phyloP scores from a whole-genome alignment of 2,329 filamentous ascomycete species.

The Talaromyces sp. region DNA sequence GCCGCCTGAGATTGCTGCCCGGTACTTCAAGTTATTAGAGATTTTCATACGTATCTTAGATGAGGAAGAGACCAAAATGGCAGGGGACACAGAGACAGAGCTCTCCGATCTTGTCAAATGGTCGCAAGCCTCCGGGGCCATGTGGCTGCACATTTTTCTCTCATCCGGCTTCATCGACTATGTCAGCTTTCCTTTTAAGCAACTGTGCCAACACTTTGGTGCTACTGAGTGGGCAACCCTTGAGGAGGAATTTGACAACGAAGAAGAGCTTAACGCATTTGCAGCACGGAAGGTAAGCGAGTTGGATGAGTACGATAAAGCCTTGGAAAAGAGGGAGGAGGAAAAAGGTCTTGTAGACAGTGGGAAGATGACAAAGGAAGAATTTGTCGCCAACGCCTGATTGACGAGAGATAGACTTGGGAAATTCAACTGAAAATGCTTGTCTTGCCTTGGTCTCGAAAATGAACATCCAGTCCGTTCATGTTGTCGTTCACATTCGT shows the following conservation, averaged over 20 bases:
- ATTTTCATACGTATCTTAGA: background rate
- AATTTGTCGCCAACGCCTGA: background rate
- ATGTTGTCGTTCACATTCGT: too few relatives aligned
- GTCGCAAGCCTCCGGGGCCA: constrained; percentile 28
- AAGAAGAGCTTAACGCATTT: background rate
- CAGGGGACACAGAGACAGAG: background rate
- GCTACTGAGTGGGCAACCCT: background rate
- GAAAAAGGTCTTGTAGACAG: background rate
- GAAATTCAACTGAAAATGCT: too few relatives aligned
- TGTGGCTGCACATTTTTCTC: constrained; percentile 33
- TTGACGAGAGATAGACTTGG: too few relatives aligned
- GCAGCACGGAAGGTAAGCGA: background rate
- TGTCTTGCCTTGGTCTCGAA: too few relatives aligned
- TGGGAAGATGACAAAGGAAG: background rate
- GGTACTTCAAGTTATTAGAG: constrained; percentile 3
- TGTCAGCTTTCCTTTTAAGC: constrained; percentile 23
- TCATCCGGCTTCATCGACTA: constrained; percentile 27
- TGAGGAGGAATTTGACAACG: background rate
- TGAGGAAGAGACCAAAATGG: background rate
- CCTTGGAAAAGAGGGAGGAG: background rate
- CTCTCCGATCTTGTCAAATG: constrained; percentile 28
- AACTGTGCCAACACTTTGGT: background rate
- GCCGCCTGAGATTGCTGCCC: background rate
- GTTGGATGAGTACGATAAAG: background rate
- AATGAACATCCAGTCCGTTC: too few relatives aligned